Base-by-base conservation (phyloP, 2,329 filamentous ascomycete species). In the Fusarium albosuccineum region DNA sequence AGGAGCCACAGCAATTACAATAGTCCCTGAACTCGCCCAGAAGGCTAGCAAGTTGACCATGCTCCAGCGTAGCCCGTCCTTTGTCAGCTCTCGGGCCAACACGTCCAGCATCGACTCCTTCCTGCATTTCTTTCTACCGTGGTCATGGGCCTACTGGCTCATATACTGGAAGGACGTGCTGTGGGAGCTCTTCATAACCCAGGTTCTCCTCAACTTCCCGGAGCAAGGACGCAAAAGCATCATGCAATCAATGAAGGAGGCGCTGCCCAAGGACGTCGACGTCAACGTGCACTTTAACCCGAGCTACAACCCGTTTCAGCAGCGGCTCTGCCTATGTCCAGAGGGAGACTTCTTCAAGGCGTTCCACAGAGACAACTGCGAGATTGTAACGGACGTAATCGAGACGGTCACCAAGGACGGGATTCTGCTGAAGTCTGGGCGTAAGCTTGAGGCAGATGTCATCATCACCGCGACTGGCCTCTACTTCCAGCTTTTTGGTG, bases 1-100 rank as follows among this genome's bases (percentile, higher is more conserved):
- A 14, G 93, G 93, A 8, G 93, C 93, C 3, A 97, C 93, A 0
- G 91, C 92, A 7, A 80, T 95, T 49, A 96, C 93, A 0, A 83
- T 97, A 1, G 76, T 97, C 4, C 93, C 93, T 1, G 86, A 84
- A 46, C 79, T 97, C 45, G 87, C 89, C 1, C 80, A 91, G 42
- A 86, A 85, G 39, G 92, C 91, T 6, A 79, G 79, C 6, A 85
- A 86, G 13, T 88, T 94, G 29, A 95, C 92, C 2, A 93, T 95
- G 87, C 84, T 97, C 3, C 93, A 97, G 79, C 88, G 93, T 58
- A 93, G 89, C 45, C 93, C 93, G 0, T 86, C 85, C 1, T 94
- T 92, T 72, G 84, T 94, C 57, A 69, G 91, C 44, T 80, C 85
- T n/a, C 70, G 88, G 2, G 79, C 84, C 0, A 81, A 83, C 26